Base-by-base conservation (phyloP, 1,284 basidiomycete genomes). In the Heterobasidion annosum region DNA sequence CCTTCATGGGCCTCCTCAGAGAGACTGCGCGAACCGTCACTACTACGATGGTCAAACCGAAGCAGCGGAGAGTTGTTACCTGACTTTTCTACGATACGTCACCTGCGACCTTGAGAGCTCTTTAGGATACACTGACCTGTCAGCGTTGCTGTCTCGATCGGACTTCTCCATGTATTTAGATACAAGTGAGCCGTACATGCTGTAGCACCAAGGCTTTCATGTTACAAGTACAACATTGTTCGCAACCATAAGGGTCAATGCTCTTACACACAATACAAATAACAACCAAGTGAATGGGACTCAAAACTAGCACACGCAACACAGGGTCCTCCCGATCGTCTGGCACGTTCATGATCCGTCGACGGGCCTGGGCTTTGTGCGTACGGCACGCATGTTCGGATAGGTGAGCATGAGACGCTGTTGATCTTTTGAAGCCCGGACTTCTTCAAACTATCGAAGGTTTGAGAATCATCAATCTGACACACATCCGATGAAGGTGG, bases 391-490 rank as follows among this genome's bases (percentile, higher is more conserved):
- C 72, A 80, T 75, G 62, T 83, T 86, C 44, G 85, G 85, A 61
- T 86, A 85, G 63, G 78, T 77, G 61, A 88, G 65, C 56, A 76
- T 75, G 43, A 88, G 72, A 57, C 71, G 73, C 58, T 73, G 75
- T 57, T 76, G 76, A 56, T 80, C 78, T 73, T 82, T 80, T 18
- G 78, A 74, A 10, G 83, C 82, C 46, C 73, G 76, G 56, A 88
- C 76, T 62, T 85, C 82, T 59, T 85, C 81, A 57, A 85, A 85
- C 84, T 87, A 57, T 50, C 42, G n/a, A 47, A 13, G 12, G 40
- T 13, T 43, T 51, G 12, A 42, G 35, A 32, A 34, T 37, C 34
- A 35, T 8, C n/a, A 43, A 51, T 34, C 35, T n/a, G 50, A 13
- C 35, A 47, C 37, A 32, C 42, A 35, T 53, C 33, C 19, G 0